Evolutionary conservation across 75 land plant genomes (phyloP).

Genomic region (Pinus albicaulis): DNA sequence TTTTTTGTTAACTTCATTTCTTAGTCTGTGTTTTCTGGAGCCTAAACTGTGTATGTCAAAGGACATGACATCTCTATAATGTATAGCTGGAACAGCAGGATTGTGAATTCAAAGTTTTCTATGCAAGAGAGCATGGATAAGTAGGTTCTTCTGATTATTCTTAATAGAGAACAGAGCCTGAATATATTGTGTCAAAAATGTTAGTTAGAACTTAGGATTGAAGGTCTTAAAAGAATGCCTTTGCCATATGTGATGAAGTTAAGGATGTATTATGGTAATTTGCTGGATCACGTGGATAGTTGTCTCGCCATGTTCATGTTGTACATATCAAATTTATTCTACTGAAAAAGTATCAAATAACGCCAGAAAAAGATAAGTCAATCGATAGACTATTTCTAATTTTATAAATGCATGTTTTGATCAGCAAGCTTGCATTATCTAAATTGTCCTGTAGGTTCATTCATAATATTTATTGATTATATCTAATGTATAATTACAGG

Average conservation of each 20-base stretch:
- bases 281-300: background rate
- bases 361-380: background rate
- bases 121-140: background rate
- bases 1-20: background rate
- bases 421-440: background rate
- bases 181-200: background rate
- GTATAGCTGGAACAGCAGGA: background rate
- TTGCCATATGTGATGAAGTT: background rate
- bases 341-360: background rate
- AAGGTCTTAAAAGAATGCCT: background rate
- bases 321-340: background rate
- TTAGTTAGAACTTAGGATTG: background rate
- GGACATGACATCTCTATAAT: background rate
- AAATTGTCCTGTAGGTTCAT: background rate
- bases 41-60: background rate
- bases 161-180: background rate
- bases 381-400: background rate
- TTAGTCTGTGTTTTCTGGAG: background rate
- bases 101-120: too few relatives aligned
- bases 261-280: background rate
- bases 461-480: background rate
- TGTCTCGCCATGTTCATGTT: background rate
- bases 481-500: conserved; percentile 24
- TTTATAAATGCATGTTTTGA: background rate
- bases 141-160: background rate